Evolutionary conservation across 2,329 filamentous ascomycete genomes (phyloP).

Genomic region (Venturia nashicola): DNA sequence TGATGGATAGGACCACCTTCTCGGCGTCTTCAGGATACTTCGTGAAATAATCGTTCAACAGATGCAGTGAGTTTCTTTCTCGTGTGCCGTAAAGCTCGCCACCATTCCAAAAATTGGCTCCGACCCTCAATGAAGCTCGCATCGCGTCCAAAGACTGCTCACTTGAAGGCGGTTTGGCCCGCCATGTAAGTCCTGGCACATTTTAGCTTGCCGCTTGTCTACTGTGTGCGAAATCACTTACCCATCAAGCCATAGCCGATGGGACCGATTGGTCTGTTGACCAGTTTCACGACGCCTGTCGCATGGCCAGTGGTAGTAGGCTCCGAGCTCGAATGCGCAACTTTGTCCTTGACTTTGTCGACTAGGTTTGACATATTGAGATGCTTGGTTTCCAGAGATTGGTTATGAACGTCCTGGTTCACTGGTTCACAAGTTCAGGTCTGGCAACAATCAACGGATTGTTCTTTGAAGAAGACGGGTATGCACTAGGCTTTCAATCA

Average conservation of each 20-base stretch:
- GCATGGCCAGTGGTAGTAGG: neutral
- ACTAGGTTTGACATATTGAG: neutral
- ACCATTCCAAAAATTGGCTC: conserved; percentile 37
- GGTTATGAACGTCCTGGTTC: neutral
- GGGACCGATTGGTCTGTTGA: conserved; percentile 23
- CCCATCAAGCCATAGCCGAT: conserved; percentile 38
- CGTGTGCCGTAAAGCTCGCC: conserved; percentile 36
- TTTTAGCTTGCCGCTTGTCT: neutral
- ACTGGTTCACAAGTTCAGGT: too few relatives aligned
- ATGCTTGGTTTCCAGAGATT: too few relatives aligned
- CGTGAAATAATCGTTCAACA: conserved; percentile 38
- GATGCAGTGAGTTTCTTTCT: conserved; percentile 33
- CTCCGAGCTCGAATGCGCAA: neutral
- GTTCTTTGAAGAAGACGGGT: too few relatives aligned
- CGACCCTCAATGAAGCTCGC: conserved; percentile 28
- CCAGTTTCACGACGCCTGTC: conserved; percentile 2
- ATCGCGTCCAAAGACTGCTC: conserved; percentile 31
- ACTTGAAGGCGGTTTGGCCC: conserved; percentile 23
- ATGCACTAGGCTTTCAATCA: neutral
- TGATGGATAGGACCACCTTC: conserved; percentile 40
- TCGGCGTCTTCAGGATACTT: conserved; percentile 37
- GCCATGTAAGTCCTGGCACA: conserved; percentile 32
- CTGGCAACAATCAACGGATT: too few relatives aligned
- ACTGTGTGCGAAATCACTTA: conserved; percentile 7
- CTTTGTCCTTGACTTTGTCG: neutral